Evolutionary conservation across 768 basidiomycete species (phyloP), one percentile per base, ranked within the genome.

Genomic region (Mycena latifolia): DNA sequence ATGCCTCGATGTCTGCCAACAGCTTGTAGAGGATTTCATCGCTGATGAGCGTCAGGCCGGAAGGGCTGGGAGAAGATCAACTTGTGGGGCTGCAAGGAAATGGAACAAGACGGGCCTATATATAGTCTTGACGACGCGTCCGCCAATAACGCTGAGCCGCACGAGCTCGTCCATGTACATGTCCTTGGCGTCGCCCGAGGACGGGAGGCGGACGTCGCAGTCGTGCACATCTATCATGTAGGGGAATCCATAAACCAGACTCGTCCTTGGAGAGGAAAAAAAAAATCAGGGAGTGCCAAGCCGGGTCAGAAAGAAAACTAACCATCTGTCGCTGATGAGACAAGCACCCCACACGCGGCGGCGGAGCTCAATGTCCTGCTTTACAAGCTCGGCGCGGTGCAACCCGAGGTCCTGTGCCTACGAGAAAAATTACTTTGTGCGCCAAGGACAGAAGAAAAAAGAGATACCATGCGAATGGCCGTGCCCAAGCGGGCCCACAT

Each of bases 341-440:
- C 97, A 99, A 41, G 90, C 90, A 25, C 91, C 94, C 98, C 98
- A 99, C 39, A 99, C 82, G 56, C 98, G 86, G 65, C 98, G 86
- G 57, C 96, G 84, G 46, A 96, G 84, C 76, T 96, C 96, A 52
- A 99, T 88, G 67, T 90, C 87, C 75, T 91, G 90, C 71, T 89
- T 92, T 46, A 92, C 89, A 0, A 92, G 90, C 76, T 96, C 95
- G 48, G 96, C 94, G 27, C 98, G 88, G 77, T 99, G 97, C 55
- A 99, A 79, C 4, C 98, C 98, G 29, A 99, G 84, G 75, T 99
- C 97, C 81, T 99, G 98, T 5, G 97, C 98, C 96, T 95, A 69
- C 29, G 17, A 59, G 35, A 55, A 33, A 17, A 9, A 29, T 37
- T 14, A 53, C 7, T 39, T 6, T 31, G 7, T n/a, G 24, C 25